Conservation (phyloP, 2,329 filamentous ascomycete species). For the Diaporthe nobilis region DNA sequence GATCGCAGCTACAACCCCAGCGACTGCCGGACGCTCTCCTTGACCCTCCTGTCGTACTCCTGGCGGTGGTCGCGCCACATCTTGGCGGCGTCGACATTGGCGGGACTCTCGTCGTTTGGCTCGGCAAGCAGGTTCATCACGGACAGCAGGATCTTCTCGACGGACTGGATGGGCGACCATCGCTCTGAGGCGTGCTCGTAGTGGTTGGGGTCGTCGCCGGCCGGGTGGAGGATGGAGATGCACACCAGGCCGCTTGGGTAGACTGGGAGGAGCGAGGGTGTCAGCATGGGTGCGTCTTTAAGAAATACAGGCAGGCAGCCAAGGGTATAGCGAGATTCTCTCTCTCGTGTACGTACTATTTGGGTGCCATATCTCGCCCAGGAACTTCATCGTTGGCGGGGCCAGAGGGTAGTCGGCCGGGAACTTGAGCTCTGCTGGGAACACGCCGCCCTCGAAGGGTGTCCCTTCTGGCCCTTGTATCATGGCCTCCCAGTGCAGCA, state of each 20-base stretch:
- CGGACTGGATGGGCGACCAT: slow-evolving; percentile 96
- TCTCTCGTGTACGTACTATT: slow-evolving; percentile 74
- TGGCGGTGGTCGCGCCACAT: slow-evolving; percentile 90
- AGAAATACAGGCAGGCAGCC: too few relatives aligned
- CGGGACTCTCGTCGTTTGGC: slow-evolving; percentile 96
- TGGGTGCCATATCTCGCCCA: slow-evolving; percentile 95
- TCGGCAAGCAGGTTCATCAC: slow-evolving; percentile 99
- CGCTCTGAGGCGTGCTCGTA: slow-evolving; percentile 97
- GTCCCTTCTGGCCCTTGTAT: slow-evolving; percentile 97
- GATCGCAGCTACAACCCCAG: slow-evolving; percentile 74
- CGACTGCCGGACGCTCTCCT: slow-evolving; percentile 83
- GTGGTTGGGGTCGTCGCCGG: slow-evolving; percentile 97
- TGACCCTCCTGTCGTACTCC: slow-evolving; percentile 90
- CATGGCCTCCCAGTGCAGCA: slow-evolving; percentile 95
- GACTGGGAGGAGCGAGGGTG: slow-evolving; percentile 65
- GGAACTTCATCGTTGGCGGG: slow-evolving; percentile 95
- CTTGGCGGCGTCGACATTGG: slow-evolving; percentile 95
- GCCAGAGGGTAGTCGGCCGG: slow-evolving; percentile 97
- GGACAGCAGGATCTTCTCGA: slow-evolving; percentile 96
- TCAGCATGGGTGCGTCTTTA: not conserved
- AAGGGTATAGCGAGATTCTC: not conserved
- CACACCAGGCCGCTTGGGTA: slow-evolving; percentile 94
- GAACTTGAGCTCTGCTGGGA: slow-evolving; percentile 94
- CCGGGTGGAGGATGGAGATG: slow-evolving; percentile 97
- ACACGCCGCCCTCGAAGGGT: slow-evolving; percentile 95